These are phyloP conservation scores for Nothophytophthora sp. DNA, from an alignment of 352 stramenopile species.

Conservation along the genomic window DNA sequence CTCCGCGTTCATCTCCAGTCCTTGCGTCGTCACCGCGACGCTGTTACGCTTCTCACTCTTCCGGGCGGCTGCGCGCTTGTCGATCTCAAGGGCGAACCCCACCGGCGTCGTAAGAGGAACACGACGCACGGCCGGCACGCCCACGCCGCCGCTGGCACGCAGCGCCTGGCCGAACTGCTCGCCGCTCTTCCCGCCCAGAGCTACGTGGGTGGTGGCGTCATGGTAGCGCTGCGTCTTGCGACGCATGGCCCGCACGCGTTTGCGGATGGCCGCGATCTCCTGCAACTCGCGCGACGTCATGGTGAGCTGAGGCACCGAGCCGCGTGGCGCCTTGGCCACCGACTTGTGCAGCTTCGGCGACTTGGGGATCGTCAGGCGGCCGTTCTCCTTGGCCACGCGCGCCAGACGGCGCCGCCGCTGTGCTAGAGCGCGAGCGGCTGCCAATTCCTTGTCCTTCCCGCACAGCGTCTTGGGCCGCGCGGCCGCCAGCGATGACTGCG, in stretches of 20 bases:
- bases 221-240: conserved; percentile 71
- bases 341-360: conserved; percentile 64
- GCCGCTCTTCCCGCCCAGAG: conserved; percentile 28
- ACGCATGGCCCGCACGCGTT: conserved; percentile 54
- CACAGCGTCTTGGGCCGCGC: conserved; percentile 43
- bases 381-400: conserved; percentile 53
- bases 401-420: conserved; percentile 30
- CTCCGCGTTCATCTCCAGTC: not conserved
- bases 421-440: conserved; percentile 33
- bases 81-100: conserved; percentile 67
- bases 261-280: conserved; percentile 71
- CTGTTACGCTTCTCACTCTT: conserved; percentile 36
- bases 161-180: conserved; percentile 53
- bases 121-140: conserved; percentile 66
- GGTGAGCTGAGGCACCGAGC: conserved; percentile 44
- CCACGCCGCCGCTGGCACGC: conserved; percentile 59
- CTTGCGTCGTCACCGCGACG: conserved; percentile 9
- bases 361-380: conserved; percentile 63
- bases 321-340: conserved; percentile 32
- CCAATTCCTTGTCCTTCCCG: conserved; percentile 42
- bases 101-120: conserved; percentile 67
- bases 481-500: conserved; percentile 50
- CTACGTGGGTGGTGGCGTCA: conserved; percentile 48
- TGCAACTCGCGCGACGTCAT: conserved; percentile 71
- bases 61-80: conserved; percentile 48